Base-by-base conservation (phyloP, 257 asterid species). In the Solanum ossicruentum region DNA sequence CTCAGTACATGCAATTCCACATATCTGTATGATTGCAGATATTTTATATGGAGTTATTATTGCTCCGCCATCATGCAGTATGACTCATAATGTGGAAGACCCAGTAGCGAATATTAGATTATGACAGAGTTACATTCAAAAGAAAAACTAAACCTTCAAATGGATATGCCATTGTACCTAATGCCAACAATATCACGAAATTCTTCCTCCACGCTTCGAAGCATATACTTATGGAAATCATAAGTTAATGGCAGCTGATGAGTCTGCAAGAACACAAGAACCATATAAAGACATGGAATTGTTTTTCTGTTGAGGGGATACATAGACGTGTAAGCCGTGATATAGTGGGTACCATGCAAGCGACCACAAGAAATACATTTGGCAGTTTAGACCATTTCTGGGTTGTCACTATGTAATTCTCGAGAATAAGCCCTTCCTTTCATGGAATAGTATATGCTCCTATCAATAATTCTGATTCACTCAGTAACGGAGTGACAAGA, bases 171-270 rank as follows among this genome's bases (percentile, higher is more conserved):
- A 20, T 9, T 75, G 66, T 93, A 96, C 98, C 99, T 94, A 49
- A 96, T 95, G 88, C 99, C 98, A 87, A 96, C 98, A 79, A 95
- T 93, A 78, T 95, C 97, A 77, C 98, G 93, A 89, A 96, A 96
- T 92, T 96, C 99, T 87, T 95, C 98, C 86, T 96, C 99, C 97
- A 95, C 94, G 88, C 98, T 96, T 79, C 99, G 93, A 67, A 93
- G 92, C 99, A 96, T 96, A 88, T 96, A 95, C 84, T 93, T 96
- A 39, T 96, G 99, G 88, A 95, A 96, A 89, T 94, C 97, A 52
- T 96, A 95, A 32, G 97, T 91, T 75, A 93, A 89, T 83, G 98
- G 98, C 47, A 96, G 90, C 81, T 96, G 94, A 89, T 93, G 98
- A 87, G 94, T 91, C 99, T 95, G 97, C 92, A 92, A 83, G 84